Percentiles rank a stretch among this genome's conserved stretches.
Evolutionary conservation across 1,139 yeast genomes (phyloP).

Genomic region (Geotrichum europaeum): DNA sequence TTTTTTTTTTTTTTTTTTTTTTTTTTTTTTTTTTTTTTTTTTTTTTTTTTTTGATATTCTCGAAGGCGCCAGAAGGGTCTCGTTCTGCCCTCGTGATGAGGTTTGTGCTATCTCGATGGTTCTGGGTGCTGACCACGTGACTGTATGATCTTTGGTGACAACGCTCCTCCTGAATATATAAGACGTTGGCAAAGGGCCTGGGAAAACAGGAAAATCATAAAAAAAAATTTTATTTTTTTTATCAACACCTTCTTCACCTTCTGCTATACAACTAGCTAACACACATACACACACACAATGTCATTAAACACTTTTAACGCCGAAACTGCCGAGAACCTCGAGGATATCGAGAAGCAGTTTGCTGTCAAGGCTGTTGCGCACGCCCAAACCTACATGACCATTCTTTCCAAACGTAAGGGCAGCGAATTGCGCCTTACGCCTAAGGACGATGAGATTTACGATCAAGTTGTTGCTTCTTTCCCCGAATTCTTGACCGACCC

Average conservation of each 20-base stretch:
- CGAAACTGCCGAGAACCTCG: constrained; percentile 55
- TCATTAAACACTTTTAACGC: constrained; percentile 40
- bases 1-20: background rate
- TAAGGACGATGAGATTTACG: constrained; percentile 74
- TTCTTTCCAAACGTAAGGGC: constrained; percentile 70
- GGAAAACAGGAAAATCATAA: background rate
- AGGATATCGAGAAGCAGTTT: constrained; percentile 85
- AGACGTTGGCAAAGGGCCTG: background rate
- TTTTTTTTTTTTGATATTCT: too few species aligned
- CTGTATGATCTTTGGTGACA: too few species aligned
- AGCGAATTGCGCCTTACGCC: constrained; percentile 71
- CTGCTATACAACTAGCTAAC: background rate
- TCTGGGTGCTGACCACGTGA: too few species aligned
- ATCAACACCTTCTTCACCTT: background rate
- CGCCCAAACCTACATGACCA: constrained; percentile 88
- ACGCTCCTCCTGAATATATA: too few species aligned
- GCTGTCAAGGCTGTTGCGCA: constrained; percentile 97
- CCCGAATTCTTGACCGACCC: constrained; percentile 71
- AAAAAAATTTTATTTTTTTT: background rate
- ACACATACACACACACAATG: background rate
- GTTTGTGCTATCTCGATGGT: too few species aligned
- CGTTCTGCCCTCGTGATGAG: too few species aligned
- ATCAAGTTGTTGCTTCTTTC: constrained; percentile 61
- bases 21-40: background rate
- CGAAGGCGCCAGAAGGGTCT: too few species aligned